phyloP scores from a whole-genome alignment of 495 filamentous ascomycete genomes.

The Delitschia confertaspora region DNA sequence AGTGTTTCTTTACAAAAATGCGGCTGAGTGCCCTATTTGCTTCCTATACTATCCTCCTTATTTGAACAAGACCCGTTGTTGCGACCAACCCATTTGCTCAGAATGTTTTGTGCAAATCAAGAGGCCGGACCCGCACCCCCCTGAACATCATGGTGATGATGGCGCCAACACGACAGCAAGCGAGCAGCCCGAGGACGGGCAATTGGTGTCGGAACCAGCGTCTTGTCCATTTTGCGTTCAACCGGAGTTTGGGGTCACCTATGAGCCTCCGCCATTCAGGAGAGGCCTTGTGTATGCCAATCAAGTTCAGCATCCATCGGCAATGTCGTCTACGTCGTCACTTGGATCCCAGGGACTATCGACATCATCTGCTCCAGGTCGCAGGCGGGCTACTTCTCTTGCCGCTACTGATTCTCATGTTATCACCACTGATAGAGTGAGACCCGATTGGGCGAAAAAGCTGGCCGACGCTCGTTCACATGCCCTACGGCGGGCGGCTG shows the following conservation, averaged over 20 bases:
- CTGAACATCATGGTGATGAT: slow-evolving; percentile 62
- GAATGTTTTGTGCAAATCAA: slow-evolving; percentile 99
- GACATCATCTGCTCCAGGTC: slow-evolving; percentile 36
- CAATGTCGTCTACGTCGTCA: slow-evolving; percentile 62
- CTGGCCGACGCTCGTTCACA: slow-evolving; percentile 76
- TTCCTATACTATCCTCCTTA: slow-evolving; percentile 94
- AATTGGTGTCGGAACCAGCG: slow-evolving; percentile 83
- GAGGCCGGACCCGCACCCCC: slow-evolving; percentile 87
- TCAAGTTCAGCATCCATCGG: slow-evolving; percentile 47
- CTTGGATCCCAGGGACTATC: slow-evolving; percentile 44
- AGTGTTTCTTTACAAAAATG: slow-evolving; percentile 85
- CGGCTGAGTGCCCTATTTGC: slow-evolving; percentile 89
- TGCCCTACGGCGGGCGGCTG: slow-evolving; percentile 75
- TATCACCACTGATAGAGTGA: slow-evolving; percentile 82
- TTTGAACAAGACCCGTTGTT: slow-evolving; percentile 91
- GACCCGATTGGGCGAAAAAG: slow-evolving; percentile 92
- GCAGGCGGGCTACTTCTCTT: slow-evolving; percentile 69
- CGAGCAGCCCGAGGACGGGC: slow-evolving; percentile 43
- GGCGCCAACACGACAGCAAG: slow-evolving; percentile 39
- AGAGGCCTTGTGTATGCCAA: slow-evolving; percentile 66
- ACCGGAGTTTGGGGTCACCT: slow-evolving; percentile 89
- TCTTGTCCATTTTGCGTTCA: slow-evolving; percentile 92
- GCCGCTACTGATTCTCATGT: slow-evolving; percentile 72
- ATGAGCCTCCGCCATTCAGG: slow-evolving; percentile 79
- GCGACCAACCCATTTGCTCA: slow-evolving; percentile 94